Conservation (phyloP, 140 eudicot species). For the Flaveria floridana region DNA sequence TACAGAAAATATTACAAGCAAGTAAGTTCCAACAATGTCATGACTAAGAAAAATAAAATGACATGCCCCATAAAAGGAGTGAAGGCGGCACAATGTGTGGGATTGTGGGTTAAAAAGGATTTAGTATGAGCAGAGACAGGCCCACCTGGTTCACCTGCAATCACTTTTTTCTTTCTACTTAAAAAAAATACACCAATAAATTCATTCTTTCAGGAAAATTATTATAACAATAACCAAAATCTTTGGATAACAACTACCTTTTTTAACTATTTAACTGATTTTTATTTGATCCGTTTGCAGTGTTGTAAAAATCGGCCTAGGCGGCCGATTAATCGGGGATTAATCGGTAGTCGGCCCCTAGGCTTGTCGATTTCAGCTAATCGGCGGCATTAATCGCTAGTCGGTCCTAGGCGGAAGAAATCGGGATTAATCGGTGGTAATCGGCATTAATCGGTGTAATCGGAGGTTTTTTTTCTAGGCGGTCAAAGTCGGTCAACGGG, state of each 20-base stretch:
- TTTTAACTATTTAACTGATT: background rate
- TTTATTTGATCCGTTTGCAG: background rate
- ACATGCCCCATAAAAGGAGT: constrained; percentile 12
- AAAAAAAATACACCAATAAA: background rate
- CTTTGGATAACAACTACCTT: background rate
- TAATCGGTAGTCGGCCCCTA: too few relatives aligned
- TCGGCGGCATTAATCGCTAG: too few relatives aligned
- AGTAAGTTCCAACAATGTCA: constrained; percentile 9
- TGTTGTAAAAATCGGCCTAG: too few relatives aligned
- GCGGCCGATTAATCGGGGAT: too few relatives aligned
- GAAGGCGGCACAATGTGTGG: background rate
- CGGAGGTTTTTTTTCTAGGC: too few relatives aligned
- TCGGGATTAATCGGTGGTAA: too few relatives aligned
- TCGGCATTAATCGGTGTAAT: too few relatives aligned
- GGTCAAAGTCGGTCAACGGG: too few relatives aligned
- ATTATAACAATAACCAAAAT: background rate
- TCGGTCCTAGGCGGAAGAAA: too few relatives aligned
- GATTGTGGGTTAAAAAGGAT: background rate
- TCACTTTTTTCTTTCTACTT: background rate
- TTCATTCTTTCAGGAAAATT: background rate
- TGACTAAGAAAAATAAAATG: background rate
- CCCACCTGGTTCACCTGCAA: background rate
- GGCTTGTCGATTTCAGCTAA: too few relatives aligned
- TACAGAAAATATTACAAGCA: constrained; percentile 9
- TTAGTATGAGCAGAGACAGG: background rate